phyloP scores from a whole-genome alignment of 805 yeast genomes.

The Suhomyces tanzawaensis region DNA sequence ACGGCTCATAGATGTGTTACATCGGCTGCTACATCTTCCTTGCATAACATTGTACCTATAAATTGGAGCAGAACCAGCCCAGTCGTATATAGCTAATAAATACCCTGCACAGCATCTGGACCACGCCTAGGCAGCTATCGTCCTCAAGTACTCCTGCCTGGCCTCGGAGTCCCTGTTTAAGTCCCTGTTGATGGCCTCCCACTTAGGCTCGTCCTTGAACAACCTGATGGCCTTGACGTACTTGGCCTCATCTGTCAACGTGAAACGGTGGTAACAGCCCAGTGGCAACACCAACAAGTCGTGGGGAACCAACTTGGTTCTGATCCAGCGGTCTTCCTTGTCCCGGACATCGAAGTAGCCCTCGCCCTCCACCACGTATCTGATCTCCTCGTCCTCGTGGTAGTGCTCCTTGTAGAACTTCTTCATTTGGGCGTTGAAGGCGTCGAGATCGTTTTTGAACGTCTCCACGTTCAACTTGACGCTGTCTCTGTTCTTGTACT shows the following conservation, averaged over 20 bases:
- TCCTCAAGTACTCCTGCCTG: constrained; percentile 31
- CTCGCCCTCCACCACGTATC: constrained; percentile 84
- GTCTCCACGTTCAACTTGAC: constrained; percentile 58
- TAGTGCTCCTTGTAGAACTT: constrained; percentile 80
- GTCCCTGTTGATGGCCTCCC: constrained; percentile 84
- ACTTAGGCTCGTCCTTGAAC: constrained; percentile 93
- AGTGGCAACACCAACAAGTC: constrained; percentile 82
- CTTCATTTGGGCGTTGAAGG: constrained; percentile 61
- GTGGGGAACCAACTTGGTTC: constrained; percentile 59
- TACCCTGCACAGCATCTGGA: too few relatives aligned
- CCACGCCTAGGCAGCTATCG: constrained; percentile 22
- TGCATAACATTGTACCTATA: too few relatives aligned
- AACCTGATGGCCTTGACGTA: constrained; percentile 76
- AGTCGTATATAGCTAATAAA: too few relatives aligned
- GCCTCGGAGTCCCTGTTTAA: constrained; percentile 31
- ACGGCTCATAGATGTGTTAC: too few relatives aligned
- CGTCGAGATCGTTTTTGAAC: constrained; percentile 55
- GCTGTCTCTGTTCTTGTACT: constrained; percentile 77
- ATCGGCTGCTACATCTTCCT: too few relatives aligned
- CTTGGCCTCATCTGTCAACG: constrained; percentile 56
- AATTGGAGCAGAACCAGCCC: too few relatives aligned
- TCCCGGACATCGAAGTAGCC: constrained; percentile 90
- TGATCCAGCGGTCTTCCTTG: constrained; percentile 64
- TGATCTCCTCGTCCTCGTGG: constrained; percentile 96
- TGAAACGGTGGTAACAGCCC: constrained; percentile 92